A percentile compares a stretch with the other conserved stretches of the same genome.
Evolutionary conservation across 352 stramenopile species (phyloP).

Genomic region (Pythium monospermum): DNA sequence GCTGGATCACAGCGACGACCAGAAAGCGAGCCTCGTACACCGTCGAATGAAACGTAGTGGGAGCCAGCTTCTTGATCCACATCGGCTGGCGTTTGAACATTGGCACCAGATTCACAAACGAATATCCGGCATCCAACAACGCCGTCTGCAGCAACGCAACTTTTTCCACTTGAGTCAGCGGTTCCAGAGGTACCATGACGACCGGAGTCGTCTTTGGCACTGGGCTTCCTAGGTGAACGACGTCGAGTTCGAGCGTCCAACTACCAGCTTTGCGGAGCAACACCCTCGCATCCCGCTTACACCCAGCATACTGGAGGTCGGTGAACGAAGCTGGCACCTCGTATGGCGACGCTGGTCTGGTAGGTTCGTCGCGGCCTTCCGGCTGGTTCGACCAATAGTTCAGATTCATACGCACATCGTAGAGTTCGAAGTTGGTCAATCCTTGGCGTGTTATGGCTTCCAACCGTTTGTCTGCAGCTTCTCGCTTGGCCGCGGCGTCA

Average conservation of each 20-base stretch:
- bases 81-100: not conserved
- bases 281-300: not conserved
- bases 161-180: not conserved
- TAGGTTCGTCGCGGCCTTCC: too few species aligned
- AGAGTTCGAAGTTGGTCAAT: too few species aligned
- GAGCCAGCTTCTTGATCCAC: not conserved
- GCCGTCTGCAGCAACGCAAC: not conserved
- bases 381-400: too few species aligned
- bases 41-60: not conserved
- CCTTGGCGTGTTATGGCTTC: too few species aligned
- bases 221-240: not conserved
- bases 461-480: too few species aligned
- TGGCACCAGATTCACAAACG: conserved; percentile 8
- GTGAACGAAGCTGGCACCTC: too few species aligned
- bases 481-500: too few species aligned
- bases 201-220: not conserved
- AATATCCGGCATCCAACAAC: conserved; percentile 1
- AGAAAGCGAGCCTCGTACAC: not conserved
- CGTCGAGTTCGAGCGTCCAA: not conserved
- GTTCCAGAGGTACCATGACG: not conserved
- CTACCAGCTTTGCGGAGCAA: not conserved
- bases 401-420: too few species aligned
- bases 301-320: not conserved
- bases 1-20: too few species aligned
- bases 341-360: too few species aligned